A percentile compares a stretch with the other conserved stretches of the same genome.
These are phyloP conservation scores for Plasmodium cynomolgi DNA, from an alignment of 169 alveolate species.

Conservation along the genomic window DNA sequence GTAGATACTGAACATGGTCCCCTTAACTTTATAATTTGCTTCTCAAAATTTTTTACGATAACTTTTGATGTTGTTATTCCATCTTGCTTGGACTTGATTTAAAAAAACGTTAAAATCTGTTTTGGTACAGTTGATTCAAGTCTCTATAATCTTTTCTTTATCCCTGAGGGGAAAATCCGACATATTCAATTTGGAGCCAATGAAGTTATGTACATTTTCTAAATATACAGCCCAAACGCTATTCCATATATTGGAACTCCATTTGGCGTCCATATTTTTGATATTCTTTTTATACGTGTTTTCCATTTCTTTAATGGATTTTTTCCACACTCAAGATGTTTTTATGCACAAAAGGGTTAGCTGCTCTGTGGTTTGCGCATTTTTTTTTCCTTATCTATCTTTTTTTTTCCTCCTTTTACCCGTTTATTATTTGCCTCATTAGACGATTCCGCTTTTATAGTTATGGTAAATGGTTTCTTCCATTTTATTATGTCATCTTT, in stretches of 20 bases:
- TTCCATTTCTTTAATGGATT: constrained; percentile 3
- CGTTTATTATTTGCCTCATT: not conserved
- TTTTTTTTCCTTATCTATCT: not conserved
- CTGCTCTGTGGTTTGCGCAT: not conserved
- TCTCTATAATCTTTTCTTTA: not conserved
- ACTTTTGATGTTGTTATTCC: not conserved
- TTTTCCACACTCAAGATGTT: not conserved
- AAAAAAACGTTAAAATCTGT: constrained; percentile 7
- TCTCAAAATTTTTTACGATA: too few relatives aligned
- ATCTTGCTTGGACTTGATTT: not conserved
- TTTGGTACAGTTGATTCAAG: not conserved
- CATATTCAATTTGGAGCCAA: not conserved
- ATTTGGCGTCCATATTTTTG: not conserved
- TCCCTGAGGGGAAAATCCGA: not conserved
- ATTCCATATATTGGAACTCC: constrained; percentile 2
- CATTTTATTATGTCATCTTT: not conserved
- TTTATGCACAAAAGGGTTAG: not conserved
- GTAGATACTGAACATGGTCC: too few relatives aligned
- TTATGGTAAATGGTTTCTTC: not conserved
- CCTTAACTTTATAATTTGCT: too few relatives aligned
- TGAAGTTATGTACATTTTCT: not conserved
- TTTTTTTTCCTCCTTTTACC: not conserved
- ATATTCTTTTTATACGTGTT: not conserved
- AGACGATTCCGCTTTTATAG: not conserved
- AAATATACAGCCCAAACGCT: not conserved